Base-by-base conservation (phyloP, 352 stramenopile species). In the Phytopythium delawarense region DNA sequence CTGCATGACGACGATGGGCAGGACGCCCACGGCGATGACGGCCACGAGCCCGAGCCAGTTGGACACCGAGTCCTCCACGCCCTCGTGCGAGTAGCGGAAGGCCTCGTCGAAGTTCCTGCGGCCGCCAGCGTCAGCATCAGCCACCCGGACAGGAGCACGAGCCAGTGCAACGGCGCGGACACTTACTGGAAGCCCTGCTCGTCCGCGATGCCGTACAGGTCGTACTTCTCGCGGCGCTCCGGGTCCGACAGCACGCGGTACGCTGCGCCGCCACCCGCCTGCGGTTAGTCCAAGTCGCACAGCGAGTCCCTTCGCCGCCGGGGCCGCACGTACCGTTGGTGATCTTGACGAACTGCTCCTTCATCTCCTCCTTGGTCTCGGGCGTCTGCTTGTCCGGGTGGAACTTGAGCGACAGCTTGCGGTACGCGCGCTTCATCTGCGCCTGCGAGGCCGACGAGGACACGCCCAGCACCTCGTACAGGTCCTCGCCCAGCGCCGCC, bases 361-460 rank as follows among this genome's bases (percentile, higher is more conserved):
- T 85, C 75, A 87, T 82, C 15, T 62, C 65, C 45, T 87, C 78
- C 20, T 77, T 74, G 15, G 61, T 79, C 30, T 88, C 78, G 23
- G 81, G 76, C 32, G 89, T 87, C 55, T 97, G 92, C 76, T 98
- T 98, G 71, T 98, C 94, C 30, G 94, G 94, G 74, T 98, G 94
- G 67, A 97, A 98, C 71, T 98, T 92, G 50, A 98, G 81, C 63
- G 84, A 96, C 44, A 98, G 71, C 69, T 96, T 96, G 50, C 93
- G 79, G 78, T 98, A 90, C 78, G 79, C 78, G 69, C 81, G 83
- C 75, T 91, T 91, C 69, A 91, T 82, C 66, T 89, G 76, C 57
- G 76, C 67, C 15, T 70, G 42, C n/a, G 72, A 77, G 23, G 69
- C 77, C 4, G 76, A 78, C 20, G 82, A 74, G 21, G 65, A 76